A percentile compares a stretch with the other conserved stretches of the same genome.
Conservation (phyloP, 768 basidiomycete genomes). For the Lentinula edodes region DNA sequence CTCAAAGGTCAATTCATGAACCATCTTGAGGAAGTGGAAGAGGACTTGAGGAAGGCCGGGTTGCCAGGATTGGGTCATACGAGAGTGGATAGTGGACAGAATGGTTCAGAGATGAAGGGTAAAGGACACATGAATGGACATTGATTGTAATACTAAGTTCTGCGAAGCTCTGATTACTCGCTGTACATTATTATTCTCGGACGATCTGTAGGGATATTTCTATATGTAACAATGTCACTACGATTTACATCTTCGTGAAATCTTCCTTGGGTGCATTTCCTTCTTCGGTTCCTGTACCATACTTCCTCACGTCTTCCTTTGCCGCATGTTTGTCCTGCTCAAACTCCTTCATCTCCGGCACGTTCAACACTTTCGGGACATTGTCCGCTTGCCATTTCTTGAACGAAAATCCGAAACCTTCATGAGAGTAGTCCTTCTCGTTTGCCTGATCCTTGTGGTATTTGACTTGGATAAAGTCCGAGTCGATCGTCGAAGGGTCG, state of each 20-base stretch:
- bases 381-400: conserved; percentile 35
- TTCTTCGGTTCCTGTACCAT: not conserved
- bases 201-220: no score
- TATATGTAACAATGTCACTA: not conserved
- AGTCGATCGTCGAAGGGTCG: conserved; percentile 32
- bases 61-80: conserved; percentile 21
- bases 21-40: conserved; percentile 51
- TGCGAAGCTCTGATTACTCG: not conserved
- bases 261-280: not conserved
- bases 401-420: conserved; percentile 33
- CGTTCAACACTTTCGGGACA: conserved; percentile 14
- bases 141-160: not conserved
- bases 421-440: conserved; percentile 36
- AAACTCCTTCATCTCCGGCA: conserved; percentile 17
- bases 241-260: not conserved
- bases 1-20: conserved; percentile 53
- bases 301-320: not conserved
- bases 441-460: conserved; percentile 37
- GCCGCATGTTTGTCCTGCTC: conserved; percentile 10
- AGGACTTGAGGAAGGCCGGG: conserved; percentile 36
- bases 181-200: not conserved
- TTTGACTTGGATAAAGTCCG: conserved; percentile 32
- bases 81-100: not conserved
- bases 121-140: not conserved
- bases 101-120: not conserved